A percentile compares a stretch with the other conserved stretches of the same genome.
phyloP scores from a whole-genome alignment of 306 rosid genomes.

The Vicia faba region DNA sequence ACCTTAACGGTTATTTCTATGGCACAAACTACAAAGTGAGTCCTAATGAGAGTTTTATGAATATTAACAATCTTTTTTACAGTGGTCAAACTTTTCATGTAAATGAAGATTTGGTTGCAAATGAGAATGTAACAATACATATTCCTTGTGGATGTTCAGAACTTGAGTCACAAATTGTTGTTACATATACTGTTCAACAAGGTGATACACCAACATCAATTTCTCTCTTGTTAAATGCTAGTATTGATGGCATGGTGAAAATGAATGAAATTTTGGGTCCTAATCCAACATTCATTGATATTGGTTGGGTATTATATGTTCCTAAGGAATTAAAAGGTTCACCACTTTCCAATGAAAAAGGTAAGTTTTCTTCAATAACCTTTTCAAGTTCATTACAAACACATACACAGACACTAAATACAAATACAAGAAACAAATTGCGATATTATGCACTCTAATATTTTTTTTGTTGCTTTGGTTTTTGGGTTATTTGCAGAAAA shows the following conservation, averaged over 20 bases:
- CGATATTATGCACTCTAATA: not conserved
- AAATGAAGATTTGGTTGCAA: not conserved
- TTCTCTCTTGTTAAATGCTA: slow-evolving; percentile 49
- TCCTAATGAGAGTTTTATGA: slow-evolving; percentile 37
- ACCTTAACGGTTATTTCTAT: slow-evolving; percentile 57
- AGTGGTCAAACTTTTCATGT: slow-evolving; percentile 64
- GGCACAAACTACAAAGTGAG: slow-evolving; percentile 50
- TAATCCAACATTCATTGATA: slow-evolving; percentile 42
- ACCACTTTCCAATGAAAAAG: slow-evolving; percentile 26
- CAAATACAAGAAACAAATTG: not conserved
- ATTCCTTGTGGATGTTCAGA: slow-evolving; percentile 74
- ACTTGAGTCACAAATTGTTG: slow-evolving; percentile 60
- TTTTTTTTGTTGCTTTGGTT: slow-evolving; percentile 29
- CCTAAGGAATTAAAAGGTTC: slow-evolving; percentile 61
- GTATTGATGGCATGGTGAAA: slow-evolving; percentile 32
- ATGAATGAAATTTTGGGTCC: slow-evolving; percentile 46
- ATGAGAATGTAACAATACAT: slow-evolving; percentile 37
- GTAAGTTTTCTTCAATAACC: slow-evolving; percentile 33
- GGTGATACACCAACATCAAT: slow-evolving; percentile 53
- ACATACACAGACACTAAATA: not conserved
- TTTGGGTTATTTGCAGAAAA: slow-evolving; percentile 42
- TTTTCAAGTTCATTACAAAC: too few species aligned
- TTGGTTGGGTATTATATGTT: slow-evolving; percentile 67
- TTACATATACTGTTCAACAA: slow-evolving; percentile 66
- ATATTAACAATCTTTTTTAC: slow-evolving; percentile 39